Base-by-base conservation (phyloP, 164 flowering plant genomes). In the Cinnamomum chago region DNA sequence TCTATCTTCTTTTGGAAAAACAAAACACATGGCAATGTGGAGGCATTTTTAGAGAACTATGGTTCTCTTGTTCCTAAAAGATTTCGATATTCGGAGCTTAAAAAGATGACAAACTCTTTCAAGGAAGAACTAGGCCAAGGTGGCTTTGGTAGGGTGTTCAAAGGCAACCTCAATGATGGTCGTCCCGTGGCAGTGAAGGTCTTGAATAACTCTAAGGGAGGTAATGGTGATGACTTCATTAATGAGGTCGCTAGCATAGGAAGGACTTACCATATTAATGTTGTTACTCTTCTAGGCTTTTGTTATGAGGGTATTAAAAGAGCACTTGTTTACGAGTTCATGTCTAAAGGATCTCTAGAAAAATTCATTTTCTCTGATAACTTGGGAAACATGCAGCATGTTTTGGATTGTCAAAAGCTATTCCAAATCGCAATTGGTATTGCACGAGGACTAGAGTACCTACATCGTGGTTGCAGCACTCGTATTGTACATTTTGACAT, bases 91-190 rank as follows among this genome's bases (percentile, higher is more conserved):
- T 52, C 33, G 2, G 82, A 85, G 10, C 50, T 84, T n/a, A 83
- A 76, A 74, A 85, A 72, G 62, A 83, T 85, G 66, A 85, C 87
- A 17, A 75, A 78, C 20, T 81, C 80, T n/a, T 84, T 85, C 75
- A 72, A 77, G 30, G 73, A 78, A 2, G 81, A 83, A 67, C 30
- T 85, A 35, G 86, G 88, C 11, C 67, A 81, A 81, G 90, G 87
- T 70, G 88, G 84, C 1, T 87, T 68, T 75, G 90, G 86, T 2
- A 17, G 72, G 25, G 90, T 87, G 0, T 85, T 67, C 74, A 83
- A 82, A 76, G 90, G 90, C 18, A 76, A 78, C 62, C 75, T 83
- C 22, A 65, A 1, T 12, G 82, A 83, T 70, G 82, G 85, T 2
- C 64, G 76, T 28, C 70, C 67, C 11, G 85, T 85, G 2, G 88